Conservation (phyloP, 768 basidiomycete species). For the Sporobolomyces pararoseus region DNA sequence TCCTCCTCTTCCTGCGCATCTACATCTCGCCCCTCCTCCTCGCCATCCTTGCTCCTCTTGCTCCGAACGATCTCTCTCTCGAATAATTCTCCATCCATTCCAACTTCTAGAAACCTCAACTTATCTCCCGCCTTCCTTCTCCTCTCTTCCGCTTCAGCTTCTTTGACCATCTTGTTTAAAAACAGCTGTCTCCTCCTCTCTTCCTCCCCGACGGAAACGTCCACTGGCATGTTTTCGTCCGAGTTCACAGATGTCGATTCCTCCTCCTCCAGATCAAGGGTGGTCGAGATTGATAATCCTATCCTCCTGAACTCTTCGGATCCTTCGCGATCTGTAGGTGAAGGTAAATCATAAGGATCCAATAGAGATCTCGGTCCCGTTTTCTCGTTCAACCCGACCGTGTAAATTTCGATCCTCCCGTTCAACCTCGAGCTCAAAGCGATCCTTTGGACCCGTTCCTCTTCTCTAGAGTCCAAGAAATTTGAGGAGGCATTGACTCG, state of each 20-base stretch:
- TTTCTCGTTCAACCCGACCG: background rate
- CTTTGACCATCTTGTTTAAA: background rate
- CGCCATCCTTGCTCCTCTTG: background rate
- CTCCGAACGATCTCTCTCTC: background rate
- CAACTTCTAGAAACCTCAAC: background rate
- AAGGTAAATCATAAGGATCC: constrained; percentile 20
- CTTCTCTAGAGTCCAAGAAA: background rate
- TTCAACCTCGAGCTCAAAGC: constrained; percentile 17
- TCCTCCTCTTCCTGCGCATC: background rate
- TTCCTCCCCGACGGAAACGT: background rate
- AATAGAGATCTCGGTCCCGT: constrained; percentile 1
- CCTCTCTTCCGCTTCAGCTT: background rate
- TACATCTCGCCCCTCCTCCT: background rate
- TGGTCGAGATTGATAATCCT: background rate
- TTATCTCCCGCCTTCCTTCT: background rate
- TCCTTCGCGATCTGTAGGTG: background rate
- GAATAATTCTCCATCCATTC: constrained; percentile 2
- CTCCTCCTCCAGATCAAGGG: background rate
- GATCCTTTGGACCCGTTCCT: constrained; percentile 6
- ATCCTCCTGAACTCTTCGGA: background rate
- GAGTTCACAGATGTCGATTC: background rate
- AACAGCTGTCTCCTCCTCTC: background rate
- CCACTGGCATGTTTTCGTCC: background rate
- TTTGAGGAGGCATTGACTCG: background rate
- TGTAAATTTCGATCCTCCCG: background rate